phyloP scores from a whole-genome alignment of 2,329 filamentous ascomycete species.

The Exophiala spinifera region DNA sequence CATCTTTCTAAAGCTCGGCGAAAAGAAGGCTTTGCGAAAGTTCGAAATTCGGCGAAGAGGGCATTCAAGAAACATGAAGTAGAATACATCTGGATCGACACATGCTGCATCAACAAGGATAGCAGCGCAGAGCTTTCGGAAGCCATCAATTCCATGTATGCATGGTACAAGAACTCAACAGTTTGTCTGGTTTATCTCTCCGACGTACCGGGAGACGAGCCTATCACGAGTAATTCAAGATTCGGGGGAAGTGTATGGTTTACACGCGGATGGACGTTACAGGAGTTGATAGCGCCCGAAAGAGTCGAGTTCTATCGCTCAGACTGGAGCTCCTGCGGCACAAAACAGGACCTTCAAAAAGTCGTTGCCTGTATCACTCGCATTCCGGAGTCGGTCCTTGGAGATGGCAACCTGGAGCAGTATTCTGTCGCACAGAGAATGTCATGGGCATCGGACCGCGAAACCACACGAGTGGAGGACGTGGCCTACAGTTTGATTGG shows the following conservation, averaged over 20 bases:
- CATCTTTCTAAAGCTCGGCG: too few relatives aligned
- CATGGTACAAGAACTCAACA: slow-evolving; percentile 26
- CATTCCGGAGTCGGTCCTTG: slow-evolving; percentile 8
- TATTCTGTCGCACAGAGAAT: slow-evolving; percentile 15
- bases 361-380: slow-evolving; percentile 1
- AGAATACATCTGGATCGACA: slow-evolving; percentile 30
- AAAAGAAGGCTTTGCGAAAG: too few relatives aligned
- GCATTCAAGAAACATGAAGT: too few relatives aligned
- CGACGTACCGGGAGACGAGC: slow-evolving; percentile 6
- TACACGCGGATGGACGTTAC: slow-evolving; percentile 25
- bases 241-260: slow-evolving; percentile 19
- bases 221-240: too few relatives aligned
- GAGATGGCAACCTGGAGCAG: background rate
- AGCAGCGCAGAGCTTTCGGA: slow-evolving; percentile 15
- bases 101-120: slow-evolving; percentile 29
- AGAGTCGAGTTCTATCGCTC: too few relatives aligned
- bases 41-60: too few relatives aligned
- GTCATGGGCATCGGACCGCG: slow-evolving; percentile 13
- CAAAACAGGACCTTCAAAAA: too few relatives aligned
- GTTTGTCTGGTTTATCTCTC: slow-evolving; percentile 25
- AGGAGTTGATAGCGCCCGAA: slow-evolving; percentile 29
- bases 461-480: slow-evolving; percentile 31
- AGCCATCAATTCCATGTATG: slow-evolving; percentile 20
- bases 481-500: slow-evolving; percentile 31
- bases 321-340: too few relatives aligned